A percentile compares a stretch with the other conserved stretches of the same genome.
Evolutionary conservation across 176 grass and related monocot genomes (phyloP).

Genomic region (Phoenix roebelenii): DNA sequence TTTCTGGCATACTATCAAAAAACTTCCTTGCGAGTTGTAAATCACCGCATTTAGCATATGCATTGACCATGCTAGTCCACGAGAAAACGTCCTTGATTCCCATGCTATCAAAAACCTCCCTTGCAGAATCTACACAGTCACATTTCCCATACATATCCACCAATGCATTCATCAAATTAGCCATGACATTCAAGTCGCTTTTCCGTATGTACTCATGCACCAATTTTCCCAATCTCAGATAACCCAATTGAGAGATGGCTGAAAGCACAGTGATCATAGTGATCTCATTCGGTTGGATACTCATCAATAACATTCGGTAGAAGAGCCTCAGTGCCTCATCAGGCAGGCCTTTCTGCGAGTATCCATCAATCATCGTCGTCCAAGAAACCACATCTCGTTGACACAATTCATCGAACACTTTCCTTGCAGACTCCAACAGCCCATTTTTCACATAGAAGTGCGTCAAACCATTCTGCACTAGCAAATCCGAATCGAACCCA

Average conservation of each 20-base stretch:
- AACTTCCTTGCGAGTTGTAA: constrained; percentile 23
- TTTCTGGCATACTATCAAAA: constrained; percentile 45
- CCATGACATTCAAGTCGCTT: neutral
- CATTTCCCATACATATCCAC: constrained; percentile 58
- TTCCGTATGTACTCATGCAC: constrained; percentile 23
- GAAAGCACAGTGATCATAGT: constrained; percentile 35
- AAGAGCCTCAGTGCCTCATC: constrained; percentile 44
- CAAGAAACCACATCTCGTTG: constrained; percentile 52
- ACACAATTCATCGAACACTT: constrained; percentile 37
- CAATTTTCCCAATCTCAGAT: constrained; percentile 21
- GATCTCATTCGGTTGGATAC: constrained; percentile 23
- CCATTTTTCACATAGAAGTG: constrained; percentile 16
- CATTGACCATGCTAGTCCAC: constrained; percentile 53
- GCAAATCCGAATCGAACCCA: constrained; percentile 26
- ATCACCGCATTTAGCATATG: constrained; percentile 41
- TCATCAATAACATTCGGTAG: constrained; percentile 36
- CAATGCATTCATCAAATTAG: constrained; percentile 38
- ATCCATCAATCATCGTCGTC: constrained; percentile 55
- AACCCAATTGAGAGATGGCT: constrained; percentile 38
- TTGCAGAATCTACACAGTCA: constrained; percentile 28
- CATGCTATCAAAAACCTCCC: constrained; percentile 45
- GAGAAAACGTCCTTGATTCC: constrained; percentile 47
- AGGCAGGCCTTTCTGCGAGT: neutral
- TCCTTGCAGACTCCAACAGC: neutral
- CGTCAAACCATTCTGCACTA: constrained; percentile 34